A percentile compares a stretch with the other conserved stretches of the same genome.
Evolutionary conservation across 2,329 filamentous ascomycete genomes (phyloP).

Genomic region (Colletotrichum godetiae): DNA sequence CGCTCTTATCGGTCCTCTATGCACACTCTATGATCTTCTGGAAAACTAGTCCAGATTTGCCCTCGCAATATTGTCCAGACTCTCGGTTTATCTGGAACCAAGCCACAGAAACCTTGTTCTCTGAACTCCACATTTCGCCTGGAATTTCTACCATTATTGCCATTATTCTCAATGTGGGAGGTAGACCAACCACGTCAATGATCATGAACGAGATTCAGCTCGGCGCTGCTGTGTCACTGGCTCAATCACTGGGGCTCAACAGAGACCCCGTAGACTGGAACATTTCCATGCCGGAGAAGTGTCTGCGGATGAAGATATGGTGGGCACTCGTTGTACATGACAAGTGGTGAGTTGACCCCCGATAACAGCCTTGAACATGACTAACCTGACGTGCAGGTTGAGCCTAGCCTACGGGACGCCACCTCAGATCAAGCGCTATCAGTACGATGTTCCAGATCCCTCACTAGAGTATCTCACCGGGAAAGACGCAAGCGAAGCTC

Average conservation of each 20-base stretch:
- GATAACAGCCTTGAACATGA: not conserved
- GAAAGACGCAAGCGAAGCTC: not conserved
- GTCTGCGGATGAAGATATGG: conserved; percentile 65
- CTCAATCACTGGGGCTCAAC: conserved; percentile 66
- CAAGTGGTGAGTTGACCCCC: conserved; percentile 55
- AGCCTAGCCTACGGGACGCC: conserved; percentile 66
- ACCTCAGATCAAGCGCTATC: conserved; percentile 55
- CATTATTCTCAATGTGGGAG: conserved; percentile 68
- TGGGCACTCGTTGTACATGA: conserved; percentile 67
- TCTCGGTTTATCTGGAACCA: conserved; percentile 72
- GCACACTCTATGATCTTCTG: conserved; percentile 69
- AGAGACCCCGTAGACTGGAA: conserved; percentile 64
- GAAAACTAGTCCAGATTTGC: conserved; percentile 58
- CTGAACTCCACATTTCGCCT: conserved; percentile 68
- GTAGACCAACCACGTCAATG: conserved; percentile 69
- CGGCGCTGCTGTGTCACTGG: conserved; percentile 62
- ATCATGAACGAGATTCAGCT: conserved; percentile 66
- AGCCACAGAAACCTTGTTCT: conserved; percentile 68
- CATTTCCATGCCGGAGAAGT: conserved; percentile 61
- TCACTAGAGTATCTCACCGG: conserved; percentile 45
- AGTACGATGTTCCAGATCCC: conserved; percentile 62
- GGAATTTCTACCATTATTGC: conserved; percentile 69
- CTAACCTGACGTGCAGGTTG: conserved; percentile 47
- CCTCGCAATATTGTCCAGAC: conserved; percentile 63
- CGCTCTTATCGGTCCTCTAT: conserved; percentile 67